Evolutionary conservation across 306 rosid species (phyloP).

Genomic region (Inga laurina): DNA sequence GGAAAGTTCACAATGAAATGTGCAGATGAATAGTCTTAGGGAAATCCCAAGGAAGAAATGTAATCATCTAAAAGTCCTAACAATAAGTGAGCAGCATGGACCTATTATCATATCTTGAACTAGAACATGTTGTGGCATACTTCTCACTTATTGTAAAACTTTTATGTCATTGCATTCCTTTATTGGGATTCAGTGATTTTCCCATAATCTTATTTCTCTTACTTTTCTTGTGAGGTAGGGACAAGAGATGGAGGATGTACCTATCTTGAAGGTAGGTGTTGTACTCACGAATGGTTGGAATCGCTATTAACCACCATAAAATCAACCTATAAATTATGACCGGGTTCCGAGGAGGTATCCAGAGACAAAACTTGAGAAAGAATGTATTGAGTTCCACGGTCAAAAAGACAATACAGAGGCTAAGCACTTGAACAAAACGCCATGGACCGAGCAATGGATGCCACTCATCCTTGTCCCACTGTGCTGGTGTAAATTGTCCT

Average conservation of each 20-base stretch:
- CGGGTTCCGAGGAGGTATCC: slow-evolving; percentile 97
- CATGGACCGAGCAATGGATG: slow-evolving; percentile 96
- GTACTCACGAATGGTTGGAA: slow-evolving; percentile 97
- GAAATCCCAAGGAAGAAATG: no score
- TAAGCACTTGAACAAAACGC: slow-evolving; percentile 95
- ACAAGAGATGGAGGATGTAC: slow-evolving; percentile 51
- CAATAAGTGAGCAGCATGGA: no score
- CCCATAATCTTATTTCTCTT: neutral
- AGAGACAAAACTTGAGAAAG: slow-evolving; percentile 89
- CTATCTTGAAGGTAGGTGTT: slow-evolving; percentile 96
- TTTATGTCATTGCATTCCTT: no score
- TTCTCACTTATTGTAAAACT: no score
- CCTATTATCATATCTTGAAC: no score
- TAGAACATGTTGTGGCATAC: no score
- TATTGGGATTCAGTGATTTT: no score
- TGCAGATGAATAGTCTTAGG: neutral
- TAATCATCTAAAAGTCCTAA: no score
- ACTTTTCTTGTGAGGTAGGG: neutral
- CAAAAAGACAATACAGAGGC: slow-evolving; percentile 81
- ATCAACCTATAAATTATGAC: slow-evolving; percentile 84
- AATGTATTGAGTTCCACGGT: slow-evolving; percentile 98
- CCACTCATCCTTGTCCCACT: slow-evolving; percentile 99
- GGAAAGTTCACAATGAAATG: slow-evolving; percentile 33
- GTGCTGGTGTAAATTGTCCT: slow-evolving; percentile 94
- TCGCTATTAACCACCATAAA: slow-evolving; percentile 98